These are phyloP conservation scores for Penicillium frequentans DNA, from an alignment of 2,329 filamentous ascomycete genomes.

Conservation along the genomic window DNA sequence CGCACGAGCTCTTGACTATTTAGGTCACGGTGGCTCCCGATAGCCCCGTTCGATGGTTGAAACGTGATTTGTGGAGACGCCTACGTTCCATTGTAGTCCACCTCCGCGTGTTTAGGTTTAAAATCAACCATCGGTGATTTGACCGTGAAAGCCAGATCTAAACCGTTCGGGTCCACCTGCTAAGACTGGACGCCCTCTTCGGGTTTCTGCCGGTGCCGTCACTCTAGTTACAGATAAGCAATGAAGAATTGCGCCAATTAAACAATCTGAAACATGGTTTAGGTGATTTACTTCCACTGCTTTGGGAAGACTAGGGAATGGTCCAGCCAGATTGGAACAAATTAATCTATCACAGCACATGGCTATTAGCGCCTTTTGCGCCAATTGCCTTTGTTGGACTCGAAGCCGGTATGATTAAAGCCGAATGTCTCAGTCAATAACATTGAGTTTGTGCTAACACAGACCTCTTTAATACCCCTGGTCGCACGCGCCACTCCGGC, in stretches of 20 bases:
- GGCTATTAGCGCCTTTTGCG: neutral
- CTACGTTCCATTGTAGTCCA: neutral
- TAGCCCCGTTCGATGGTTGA: neutral
- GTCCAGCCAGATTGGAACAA: neutral
- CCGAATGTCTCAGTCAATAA: neutral
- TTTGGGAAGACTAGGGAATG: neutral
- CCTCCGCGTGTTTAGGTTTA: neutral
- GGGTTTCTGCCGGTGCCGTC: neutral
- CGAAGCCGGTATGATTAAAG: neutral
- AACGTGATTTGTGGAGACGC: neutral
- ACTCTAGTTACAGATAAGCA: neutral
- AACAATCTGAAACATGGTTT: neutral
- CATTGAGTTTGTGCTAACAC: neutral
- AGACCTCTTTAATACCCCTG: neutral
- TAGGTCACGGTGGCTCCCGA: neutral
- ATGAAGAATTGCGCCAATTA: neutral
- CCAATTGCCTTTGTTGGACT: neutral
- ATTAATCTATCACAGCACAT: neutral
- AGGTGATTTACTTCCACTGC: no score
- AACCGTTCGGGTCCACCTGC: neutral
- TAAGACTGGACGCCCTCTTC: neutral
- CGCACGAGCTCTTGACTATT: conserved; percentile 13
- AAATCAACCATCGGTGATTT: neutral
- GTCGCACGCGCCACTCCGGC: neutral
- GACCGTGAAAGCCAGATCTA: neutral